phyloP scores from a whole-genome alignment of 148 eudicot genomes.

The Oxyria digyna region DNA sequence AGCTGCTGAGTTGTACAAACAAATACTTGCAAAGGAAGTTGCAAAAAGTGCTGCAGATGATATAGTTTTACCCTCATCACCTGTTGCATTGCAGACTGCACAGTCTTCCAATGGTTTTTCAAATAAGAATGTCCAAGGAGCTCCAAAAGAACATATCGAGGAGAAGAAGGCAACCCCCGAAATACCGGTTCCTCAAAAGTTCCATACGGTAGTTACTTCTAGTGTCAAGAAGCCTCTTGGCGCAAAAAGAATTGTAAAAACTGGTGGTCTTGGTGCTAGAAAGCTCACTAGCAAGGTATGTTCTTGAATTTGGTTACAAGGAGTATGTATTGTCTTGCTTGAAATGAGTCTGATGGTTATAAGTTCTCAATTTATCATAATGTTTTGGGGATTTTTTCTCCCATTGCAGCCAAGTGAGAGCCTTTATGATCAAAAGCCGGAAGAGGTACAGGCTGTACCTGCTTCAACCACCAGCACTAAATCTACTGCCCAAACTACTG shows the following conservation, averaged over 20 bases:
- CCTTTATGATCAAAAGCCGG: slow-evolving; percentile 97
- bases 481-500: slow-evolving; percentile 27
- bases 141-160: slow-evolving; percentile 30
- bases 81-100: slow-evolving; percentile 53
- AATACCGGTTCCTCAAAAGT: slow-evolving; percentile 40
- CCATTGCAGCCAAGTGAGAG: slow-evolving; percentile 66
- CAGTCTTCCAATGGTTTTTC: slow-evolving; percentile 47
- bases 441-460: slow-evolving; percentile 67
- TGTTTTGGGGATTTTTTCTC: neutral
- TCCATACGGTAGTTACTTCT: slow-evolving; percentile 27
- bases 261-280: slow-evolving; percentile 90
- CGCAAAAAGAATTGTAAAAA: slow-evolving; percentile 75
- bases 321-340: neutral
- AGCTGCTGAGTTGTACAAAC: slow-evolving; percentile 85
- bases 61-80: slow-evolving; percentile 60
- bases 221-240: slow-evolving; percentile 76
- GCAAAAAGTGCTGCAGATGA: slow-evolving; percentile 74
- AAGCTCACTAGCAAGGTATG: slow-evolving; percentile 83
- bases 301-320: neutral
- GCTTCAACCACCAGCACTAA: slow-evolving; percentile 39
- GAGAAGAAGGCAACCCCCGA: slow-evolving; percentile 38
- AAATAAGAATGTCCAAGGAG: slow-evolving; percentile 26
- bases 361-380: neutral
- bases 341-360: neutral
- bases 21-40: slow-evolving; percentile 86